These are phyloP conservation scores for Saccharomyces hybrid DNA, from an alignment of 1,139 yeast species.

Conservation along the genomic window DNA sequence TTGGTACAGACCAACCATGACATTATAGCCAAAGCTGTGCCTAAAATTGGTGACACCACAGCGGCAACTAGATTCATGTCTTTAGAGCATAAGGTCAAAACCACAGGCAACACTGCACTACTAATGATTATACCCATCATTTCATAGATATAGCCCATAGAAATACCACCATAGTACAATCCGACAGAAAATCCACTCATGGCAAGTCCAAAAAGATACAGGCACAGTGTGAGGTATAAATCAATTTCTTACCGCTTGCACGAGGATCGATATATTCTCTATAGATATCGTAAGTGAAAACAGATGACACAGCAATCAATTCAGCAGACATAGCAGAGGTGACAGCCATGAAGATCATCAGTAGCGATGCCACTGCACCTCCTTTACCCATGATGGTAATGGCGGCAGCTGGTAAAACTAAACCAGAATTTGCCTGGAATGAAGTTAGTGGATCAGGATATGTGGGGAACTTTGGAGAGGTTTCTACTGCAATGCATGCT, in stretches of 20 bases:
- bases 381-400: conserved; percentile 76
- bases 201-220: conserved; percentile 59
- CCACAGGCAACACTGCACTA: conserved; percentile 75
- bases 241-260: conserved; percentile 66
- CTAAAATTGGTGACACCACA: conserved; percentile 51
- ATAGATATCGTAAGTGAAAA: conserved; percentile 78
- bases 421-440: conserved; percentile 69
- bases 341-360: conserved; percentile 76
- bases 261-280: conserved; percentile 69
- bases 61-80: conserved; percentile 60
- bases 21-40: conserved; percentile 55
- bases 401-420: conserved; percentile 82
- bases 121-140: conserved; percentile 84
- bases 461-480: conserved; percentile 64
- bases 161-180: conserved; percentile 68
- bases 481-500: conserved; percentile 66
- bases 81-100: conserved; percentile 60
- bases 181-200: conserved; percentile 84
- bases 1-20: conserved; percentile 61
- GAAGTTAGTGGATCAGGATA: conserved; percentile 59
- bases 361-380: conserved; percentile 73
- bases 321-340: conserved; percentile 83
- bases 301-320: conserved; percentile 77
- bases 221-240: conserved; percentile 56
- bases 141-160: conserved; percentile 81